phyloP scores from a whole-genome alignment of 306 rosid species.

The Echinosophora koreensis region DNA sequence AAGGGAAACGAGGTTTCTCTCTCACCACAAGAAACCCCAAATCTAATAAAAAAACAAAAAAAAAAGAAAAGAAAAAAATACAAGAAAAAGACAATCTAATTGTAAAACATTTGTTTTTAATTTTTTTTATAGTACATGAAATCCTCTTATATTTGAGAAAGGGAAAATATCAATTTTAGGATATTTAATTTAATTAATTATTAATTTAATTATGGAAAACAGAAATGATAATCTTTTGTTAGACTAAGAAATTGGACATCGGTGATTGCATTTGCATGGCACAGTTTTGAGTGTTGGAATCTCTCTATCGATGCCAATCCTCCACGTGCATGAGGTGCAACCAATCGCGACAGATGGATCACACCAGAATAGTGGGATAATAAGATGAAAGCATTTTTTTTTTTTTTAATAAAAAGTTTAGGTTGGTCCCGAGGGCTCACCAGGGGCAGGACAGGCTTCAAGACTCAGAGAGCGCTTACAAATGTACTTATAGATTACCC shows the following conservation, averaged over 20 bases:
- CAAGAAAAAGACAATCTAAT: not conserved
- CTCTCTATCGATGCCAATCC: no score
- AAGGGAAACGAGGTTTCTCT: slow-evolving; percentile 37
- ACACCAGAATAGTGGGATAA: no score
- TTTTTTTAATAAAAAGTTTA: no score
- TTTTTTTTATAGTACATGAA: not conserved
- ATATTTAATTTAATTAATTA: not conserved
- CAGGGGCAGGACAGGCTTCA: no score
- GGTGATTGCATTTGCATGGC: not conserved
- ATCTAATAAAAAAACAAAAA: not conserved
- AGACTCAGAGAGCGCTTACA: no score
- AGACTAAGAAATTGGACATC: not conserved
- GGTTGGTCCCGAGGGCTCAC: no score
- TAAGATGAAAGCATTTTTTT: no score
- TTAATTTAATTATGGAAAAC: not conserved
- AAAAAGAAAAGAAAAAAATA: not conserved
- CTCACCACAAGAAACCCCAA: slow-evolving; percentile 39
- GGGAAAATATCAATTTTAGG: not conserved
- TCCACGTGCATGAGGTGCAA: no score
- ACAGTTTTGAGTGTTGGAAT: not conserved
- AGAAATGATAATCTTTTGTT: slow-evolving; percentile 1
- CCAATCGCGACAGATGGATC: no score
- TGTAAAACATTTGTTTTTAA: not conserved
- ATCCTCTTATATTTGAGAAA: not conserved
- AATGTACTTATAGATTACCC: no score